Evolutionary conservation across 768 basidiomycete species (phyloP).

Genomic region (Tremella mesenterica): DNA sequence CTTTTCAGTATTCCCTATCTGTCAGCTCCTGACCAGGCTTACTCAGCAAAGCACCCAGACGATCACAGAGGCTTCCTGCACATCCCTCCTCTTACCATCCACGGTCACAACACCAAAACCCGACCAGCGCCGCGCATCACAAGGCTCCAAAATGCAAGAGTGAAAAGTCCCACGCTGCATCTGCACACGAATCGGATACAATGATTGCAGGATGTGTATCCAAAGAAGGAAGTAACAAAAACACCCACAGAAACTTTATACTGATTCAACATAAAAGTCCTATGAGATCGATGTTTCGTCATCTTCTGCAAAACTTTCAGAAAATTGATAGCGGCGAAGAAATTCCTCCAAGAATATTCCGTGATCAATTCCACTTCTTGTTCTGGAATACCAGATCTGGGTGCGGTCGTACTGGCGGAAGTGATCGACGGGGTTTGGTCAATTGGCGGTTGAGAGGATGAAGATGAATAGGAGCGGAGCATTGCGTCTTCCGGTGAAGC

Average conservation of each 20-base stretch:
- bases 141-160: no score
- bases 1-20: conserved; percentile 95
- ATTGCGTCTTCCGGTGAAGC: conserved; percentile 59
- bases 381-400: conserved; percentile 57
- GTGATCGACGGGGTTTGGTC: conserved; percentile 29
- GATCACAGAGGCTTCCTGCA: not conserved
- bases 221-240: not conserved
- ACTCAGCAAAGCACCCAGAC: no score
- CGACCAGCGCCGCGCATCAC: no score
- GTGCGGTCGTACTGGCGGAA: conserved; percentile 47
- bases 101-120: no score
- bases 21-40: no score
- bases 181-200: no score
- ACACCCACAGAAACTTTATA: conserved; percentile 87
- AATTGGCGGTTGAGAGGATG: conserved; percentile 3
- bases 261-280: conserved; percentile 91
- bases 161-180: no score
- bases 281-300: conserved; percentile 85
- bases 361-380: conserved; percentile 87
- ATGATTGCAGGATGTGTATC: no score
- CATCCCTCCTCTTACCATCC: no score
- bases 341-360: conserved; percentile 95
- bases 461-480: conserved; percentile 52
- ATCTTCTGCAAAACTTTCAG: conserved; percentile 96
- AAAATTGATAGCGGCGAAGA: conserved; percentile 94